phyloP scores from a whole-genome alignment of 106 monocot genomes.

The Allium fistulosum region DNA sequence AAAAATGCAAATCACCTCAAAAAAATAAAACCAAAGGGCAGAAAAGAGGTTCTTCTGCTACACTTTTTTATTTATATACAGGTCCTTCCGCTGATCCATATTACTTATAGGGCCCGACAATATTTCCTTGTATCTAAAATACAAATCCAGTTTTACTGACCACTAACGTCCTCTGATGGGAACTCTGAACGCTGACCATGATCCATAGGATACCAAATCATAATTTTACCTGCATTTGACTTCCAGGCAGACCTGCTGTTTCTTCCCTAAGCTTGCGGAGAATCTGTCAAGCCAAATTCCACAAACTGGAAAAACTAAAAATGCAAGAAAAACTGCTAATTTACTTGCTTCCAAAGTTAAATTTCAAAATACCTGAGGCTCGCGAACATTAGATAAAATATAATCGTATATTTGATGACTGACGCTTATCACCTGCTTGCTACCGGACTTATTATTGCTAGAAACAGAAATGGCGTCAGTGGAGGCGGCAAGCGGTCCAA shows the following conservation, averaged over 20 bases:
- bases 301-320: not conserved
- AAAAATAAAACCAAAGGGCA: no score
- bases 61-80: no score
- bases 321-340: not conserved
- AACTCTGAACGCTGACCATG: not conserved
- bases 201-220: not conserved
- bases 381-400: slow-evolving; percentile 49
- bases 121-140: no score
- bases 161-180: no score
- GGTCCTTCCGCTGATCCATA: no score
- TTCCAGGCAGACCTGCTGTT: slow-evolving; percentile 38
- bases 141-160: no score
- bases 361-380: slow-evolving; percentile 23
- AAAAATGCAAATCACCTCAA: no score
- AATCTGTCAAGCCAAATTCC: slow-evolving; percentile 22
- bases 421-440: slow-evolving; percentile 53
- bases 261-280: slow-evolving; percentile 51
- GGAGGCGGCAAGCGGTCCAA: not conserved
- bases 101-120: no score
- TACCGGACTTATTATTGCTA: slow-evolving; percentile 32
- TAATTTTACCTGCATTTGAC: slow-evolving; percentile 54
- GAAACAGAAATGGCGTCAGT: slow-evolving; percentile 12
- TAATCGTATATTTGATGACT: slow-evolving; percentile 47
- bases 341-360: no score
- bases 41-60: no score